phyloP scores from a whole-genome alignment of 2,329 filamentous ascomycete species.

The Beauveria rudraprayagi region DNA sequence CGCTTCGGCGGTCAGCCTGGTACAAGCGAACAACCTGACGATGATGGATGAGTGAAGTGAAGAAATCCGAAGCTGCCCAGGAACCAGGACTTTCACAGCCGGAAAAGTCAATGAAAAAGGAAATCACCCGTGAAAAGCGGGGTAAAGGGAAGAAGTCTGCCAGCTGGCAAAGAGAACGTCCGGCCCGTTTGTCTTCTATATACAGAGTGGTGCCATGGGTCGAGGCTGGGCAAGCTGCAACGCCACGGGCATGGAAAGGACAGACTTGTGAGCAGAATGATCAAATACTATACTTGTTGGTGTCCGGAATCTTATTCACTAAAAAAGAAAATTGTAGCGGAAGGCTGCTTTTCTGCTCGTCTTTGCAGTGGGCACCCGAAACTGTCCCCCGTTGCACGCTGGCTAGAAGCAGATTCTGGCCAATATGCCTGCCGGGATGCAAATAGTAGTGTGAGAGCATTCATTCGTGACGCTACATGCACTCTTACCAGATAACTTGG shows the following conservation, averaged over 20 bases:
- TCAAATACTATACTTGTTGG: neutral
- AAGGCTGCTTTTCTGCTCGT: neutral
- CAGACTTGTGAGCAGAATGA: neutral
- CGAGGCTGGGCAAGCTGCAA: neutral
- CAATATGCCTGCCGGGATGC: too few species aligned
- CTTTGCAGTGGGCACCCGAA: neutral
- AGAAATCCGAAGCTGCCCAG: neutral
- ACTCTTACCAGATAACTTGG: neutral
- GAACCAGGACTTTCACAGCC: neutral
- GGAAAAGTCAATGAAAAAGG: neutral
- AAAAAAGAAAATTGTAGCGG: neutral
- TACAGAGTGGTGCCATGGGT: neutral
- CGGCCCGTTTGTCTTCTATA: neutral
- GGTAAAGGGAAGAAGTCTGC: neutral
- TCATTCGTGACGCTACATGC: too few species aligned
- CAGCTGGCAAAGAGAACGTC: conserved; percentile 8
- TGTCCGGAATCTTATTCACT: neutral
- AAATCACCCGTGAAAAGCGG: neutral
- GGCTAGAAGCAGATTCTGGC: too few species aligned
- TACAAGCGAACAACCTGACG: neutral
- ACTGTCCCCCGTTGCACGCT: neutral
- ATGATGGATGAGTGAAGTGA: neutral
- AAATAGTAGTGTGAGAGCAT: too few species aligned
- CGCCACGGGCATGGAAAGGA: neutral
- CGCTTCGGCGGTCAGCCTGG: neutral